A percentile compares a stretch with the other conserved stretches of the same genome.
phyloP scores from a whole-genome alignment of 805 yeast genomes.

The Zygosaccharomyces bailii region DNA sequence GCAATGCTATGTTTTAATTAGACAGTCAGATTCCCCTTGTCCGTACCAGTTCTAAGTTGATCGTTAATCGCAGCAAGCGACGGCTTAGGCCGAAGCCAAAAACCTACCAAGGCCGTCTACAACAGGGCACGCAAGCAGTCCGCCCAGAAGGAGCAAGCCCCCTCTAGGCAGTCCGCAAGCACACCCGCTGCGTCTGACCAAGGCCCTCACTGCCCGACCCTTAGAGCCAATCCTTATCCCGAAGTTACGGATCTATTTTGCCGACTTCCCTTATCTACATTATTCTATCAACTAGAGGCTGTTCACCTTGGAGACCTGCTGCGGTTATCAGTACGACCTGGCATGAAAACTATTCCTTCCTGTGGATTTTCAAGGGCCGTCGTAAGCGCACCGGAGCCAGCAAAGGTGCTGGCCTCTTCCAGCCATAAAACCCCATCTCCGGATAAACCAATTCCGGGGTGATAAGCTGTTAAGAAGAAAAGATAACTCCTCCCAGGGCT shows the following conservation, averaged over 20 bases:
- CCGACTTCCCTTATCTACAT: slow-evolving; percentile 45
- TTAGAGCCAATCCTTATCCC: slow-evolving; percentile 45
- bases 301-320: slow-evolving; percentile 47
- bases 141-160: slow-evolving; percentile 19
- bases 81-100: slow-evolving; percentile 21
- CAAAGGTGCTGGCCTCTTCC: slow-evolving; percentile 40
- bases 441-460: slow-evolving; percentile 43
- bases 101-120: slow-evolving; percentile 33
- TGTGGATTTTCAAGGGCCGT: slow-evolving; percentile 43
- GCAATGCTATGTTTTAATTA: slow-evolving; percentile 45
- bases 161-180: slow-evolving; percentile 28
- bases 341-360: slow-evolving; percentile 41
- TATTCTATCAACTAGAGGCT: slow-evolving; percentile 45
- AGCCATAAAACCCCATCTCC: slow-evolving; percentile 41
- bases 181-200: slow-evolving; percentile 36
- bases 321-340: slow-evolving; percentile 45
- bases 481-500: slow-evolving; percentile 45
- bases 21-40: slow-evolving; percentile 43
- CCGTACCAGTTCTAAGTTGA: slow-evolving; percentile 33
- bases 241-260: slow-evolving; percentile 44
- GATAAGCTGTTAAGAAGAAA: slow-evolving; percentile 42
- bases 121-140: slow-evolving; percentile 29
- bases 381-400: slow-evolving; percentile 42
- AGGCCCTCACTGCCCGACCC: slow-evolving; percentile 42
- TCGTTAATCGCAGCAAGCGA: slow-evolving; percentile 33